phyloP scores from a whole-genome alignment of 2,329 filamentous ascomycete species.

The Fusarium neocosmosporiellum region DNA sequence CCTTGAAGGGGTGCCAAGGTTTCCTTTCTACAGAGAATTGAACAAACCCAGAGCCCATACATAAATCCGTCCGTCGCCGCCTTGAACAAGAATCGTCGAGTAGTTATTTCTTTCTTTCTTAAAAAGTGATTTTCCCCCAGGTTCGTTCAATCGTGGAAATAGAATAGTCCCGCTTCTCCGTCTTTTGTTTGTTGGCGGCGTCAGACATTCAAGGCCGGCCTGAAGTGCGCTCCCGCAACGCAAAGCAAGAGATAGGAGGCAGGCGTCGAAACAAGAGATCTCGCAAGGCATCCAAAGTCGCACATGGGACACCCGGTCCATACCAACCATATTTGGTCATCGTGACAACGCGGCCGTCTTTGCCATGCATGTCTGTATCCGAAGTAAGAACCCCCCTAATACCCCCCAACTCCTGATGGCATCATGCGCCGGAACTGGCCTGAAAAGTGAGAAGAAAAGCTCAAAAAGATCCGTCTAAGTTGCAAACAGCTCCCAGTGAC shows the following conservation, averaged over 20 bases:
- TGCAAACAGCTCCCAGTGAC: conserved; percentile 18
- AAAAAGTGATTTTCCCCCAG: conserved; percentile 7
- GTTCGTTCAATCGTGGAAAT: conserved; percentile 42
- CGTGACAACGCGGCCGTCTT: conserved; percentile 27
- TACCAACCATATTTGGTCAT: conserved; percentile 18
- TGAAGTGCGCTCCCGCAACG: conserved; percentile 32
- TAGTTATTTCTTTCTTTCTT: conserved; percentile 25
- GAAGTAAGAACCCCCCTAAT: conserved; percentile 27
- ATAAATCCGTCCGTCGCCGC: conserved; percentile 11
- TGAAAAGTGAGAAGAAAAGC: conserved; percentile 32
- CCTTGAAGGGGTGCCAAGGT: conserved; percentile 3
- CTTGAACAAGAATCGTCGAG: conserved; percentile 32
- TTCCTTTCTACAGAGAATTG: conserved; percentile 31
- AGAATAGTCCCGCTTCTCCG: conserved; percentile 30
- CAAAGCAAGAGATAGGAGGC: conserved; percentile 31
- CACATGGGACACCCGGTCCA: conserved; percentile 14
- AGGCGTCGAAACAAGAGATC: conserved; percentile 32
- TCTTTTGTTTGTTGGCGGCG: conserved; percentile 27
- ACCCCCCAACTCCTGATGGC: conserved; percentile 40
- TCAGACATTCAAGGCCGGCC: conserved; percentile 43
- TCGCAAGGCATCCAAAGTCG: conserved; percentile 39
- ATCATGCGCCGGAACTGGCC: conserved; percentile 34
- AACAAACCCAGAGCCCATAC: conserved; percentile 20
- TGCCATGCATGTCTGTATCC: conserved; percentile 28
- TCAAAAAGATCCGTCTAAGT: conserved; percentile 34